Conservation (phyloP, 768 basidiomycete genomes). For the Obba rivulosa region DNA sequence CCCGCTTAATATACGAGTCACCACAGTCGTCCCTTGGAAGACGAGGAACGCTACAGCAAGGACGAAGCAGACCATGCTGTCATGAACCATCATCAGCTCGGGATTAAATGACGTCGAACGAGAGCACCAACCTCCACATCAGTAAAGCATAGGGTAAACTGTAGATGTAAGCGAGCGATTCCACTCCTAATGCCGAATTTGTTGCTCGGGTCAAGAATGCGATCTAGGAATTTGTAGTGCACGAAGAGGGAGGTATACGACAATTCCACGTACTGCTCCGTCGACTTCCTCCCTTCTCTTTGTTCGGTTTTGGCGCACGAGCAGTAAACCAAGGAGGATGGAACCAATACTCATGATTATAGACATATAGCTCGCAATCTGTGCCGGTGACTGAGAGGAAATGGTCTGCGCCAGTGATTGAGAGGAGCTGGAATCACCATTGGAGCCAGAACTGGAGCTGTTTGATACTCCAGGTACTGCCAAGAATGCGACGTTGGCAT, state of each 20-base stretch:
- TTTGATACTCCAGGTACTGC: conserved; percentile 18
- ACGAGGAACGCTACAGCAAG: too few relatives aligned
- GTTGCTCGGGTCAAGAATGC: conserved; percentile 18
- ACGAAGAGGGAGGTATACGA: too few relatives aligned
- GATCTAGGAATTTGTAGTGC: conserved; percentile 5
- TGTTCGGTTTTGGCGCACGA: conserved; percentile 29
- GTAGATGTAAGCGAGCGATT: conserved; percentile 47
- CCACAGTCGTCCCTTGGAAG: too few relatives aligned
- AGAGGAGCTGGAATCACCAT: not conserved
- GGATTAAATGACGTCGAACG: too few relatives aligned
- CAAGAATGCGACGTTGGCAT: conserved; percentile 27
- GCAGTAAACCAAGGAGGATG: conserved; percentile 36
- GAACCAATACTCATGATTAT: conserved; percentile 42
- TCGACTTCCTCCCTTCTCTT: conserved; percentile 13
- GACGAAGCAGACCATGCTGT: too few relatives aligned
- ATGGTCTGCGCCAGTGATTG: conserved; percentile 3
- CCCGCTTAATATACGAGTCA: too few relatives aligned
- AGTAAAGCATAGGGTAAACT: conserved; percentile 50
- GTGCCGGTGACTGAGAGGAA: conserved; percentile 32
- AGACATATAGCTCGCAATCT: conserved; percentile 47
- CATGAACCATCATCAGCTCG: too few relatives aligned
- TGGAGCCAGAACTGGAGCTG: conserved; percentile 9
- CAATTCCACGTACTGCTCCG: conserved; percentile 30
- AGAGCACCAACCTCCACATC: conserved; percentile 49
- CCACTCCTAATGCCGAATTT: conserved; percentile 33